Percentiles rank a stretch among this genome's conserved stretches.
Conservation (phyloP, 2,329 filamentous ascomycete genomes). For the Cephalotrichum gorgonifer region DNA sequence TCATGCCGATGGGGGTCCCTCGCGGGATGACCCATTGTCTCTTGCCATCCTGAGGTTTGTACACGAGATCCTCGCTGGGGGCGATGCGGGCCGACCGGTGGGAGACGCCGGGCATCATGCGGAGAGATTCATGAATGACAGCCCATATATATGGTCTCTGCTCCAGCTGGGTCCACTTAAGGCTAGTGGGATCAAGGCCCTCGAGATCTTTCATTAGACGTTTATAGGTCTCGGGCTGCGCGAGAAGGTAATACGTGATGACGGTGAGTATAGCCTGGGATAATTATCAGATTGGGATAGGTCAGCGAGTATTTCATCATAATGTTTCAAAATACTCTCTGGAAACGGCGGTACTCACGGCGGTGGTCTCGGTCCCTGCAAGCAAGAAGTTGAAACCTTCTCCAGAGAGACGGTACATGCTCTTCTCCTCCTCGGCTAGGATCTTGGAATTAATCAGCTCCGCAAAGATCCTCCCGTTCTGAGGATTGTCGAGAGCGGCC, state of each 20-base stretch:
- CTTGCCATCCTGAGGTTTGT: conserved; percentile 12
- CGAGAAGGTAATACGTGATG: conserved; percentile 15
- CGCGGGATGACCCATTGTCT: conserved; percentile 14
- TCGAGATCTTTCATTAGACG: conserved; percentile 12
- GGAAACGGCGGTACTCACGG: conserved; percentile 13
- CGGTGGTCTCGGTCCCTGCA: conserved; percentile 27
- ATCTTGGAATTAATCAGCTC: conserved; percentile 15
- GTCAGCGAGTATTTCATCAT: not conserved
- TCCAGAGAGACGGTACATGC: conserved; percentile 19
- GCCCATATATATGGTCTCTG: conserved; percentile 17
- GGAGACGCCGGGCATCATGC: conserved; percentile 19
- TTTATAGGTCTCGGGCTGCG: conserved; percentile 11
- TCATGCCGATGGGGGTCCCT: conserved; percentile 22
- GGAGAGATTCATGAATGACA: conserved; percentile 17
- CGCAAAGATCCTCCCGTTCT: conserved; percentile 16
- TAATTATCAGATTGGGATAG: conserved; percentile 11
- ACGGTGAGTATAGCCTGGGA: conserved; percentile 13
- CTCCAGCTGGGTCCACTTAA: conserved; percentile 16
- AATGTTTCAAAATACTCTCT: not conserved
- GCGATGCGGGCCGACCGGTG: conserved; percentile 10
- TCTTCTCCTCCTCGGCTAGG: conserved; percentile 20
- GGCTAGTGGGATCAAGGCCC: conserved; percentile 9
- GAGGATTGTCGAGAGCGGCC: conserved; percentile 11
- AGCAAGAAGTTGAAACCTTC: conserved; percentile 25
- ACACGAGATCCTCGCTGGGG: conserved; percentile 15